Evolutionary conservation across 2,329 filamentous ascomycete species (phyloP).

Genomic region (Tolypocladium capitatum): DNA sequence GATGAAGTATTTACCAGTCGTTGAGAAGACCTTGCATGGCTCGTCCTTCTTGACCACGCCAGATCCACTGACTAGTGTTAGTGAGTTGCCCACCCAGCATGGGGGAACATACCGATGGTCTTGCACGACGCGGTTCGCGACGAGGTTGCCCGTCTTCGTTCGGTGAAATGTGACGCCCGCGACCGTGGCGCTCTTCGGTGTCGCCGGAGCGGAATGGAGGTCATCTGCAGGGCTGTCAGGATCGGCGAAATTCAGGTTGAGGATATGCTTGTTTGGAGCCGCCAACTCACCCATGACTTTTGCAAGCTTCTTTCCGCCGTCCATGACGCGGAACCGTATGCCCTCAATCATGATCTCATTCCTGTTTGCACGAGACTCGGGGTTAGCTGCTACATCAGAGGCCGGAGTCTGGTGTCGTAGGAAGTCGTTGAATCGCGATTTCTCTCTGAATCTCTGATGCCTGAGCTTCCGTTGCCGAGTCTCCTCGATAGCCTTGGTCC

Average conservation of each 20-base stretch:
- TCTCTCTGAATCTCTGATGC: conserved; percentile 43
- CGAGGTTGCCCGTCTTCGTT: conserved; percentile 78
- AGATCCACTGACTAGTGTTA: conserved; percentile 32
- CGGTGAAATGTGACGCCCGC: conserved; percentile 73
- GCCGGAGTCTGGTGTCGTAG: conserved; percentile 15
- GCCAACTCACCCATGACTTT: conserved; percentile 49
- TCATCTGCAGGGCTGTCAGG: conserved; percentile 30
- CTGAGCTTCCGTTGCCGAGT: conserved; percentile 45
- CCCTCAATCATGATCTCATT: conserved; percentile 58
- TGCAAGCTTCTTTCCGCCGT: conserved; percentile 72
- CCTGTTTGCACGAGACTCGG: conserved; percentile 18
- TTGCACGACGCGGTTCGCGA: conserved; percentile 62
- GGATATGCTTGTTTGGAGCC: background rate
- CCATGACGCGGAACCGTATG: conserved; percentile 58
- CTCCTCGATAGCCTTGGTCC: conserved; percentile 59
- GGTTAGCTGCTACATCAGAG: conserved; percentile 9
- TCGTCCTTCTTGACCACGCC: conserved; percentile 52
- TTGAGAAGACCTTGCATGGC: conserved; percentile 59
- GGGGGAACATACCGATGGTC: conserved; percentile 54
- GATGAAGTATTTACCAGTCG: conserved; percentile 50
- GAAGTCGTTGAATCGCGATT: conserved; percentile 34
- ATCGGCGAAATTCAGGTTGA: background rate
- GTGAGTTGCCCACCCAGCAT: conserved; percentile 13
- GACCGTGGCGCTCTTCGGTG: conserved; percentile 59
- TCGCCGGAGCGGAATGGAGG: conserved; percentile 46